Percentiles rank a stretch among this genome's conserved stretches.
phyloP scores from a whole-genome alignment of 768 basidiomycete genomes.

The Chalciporus piperatus region DNA sequence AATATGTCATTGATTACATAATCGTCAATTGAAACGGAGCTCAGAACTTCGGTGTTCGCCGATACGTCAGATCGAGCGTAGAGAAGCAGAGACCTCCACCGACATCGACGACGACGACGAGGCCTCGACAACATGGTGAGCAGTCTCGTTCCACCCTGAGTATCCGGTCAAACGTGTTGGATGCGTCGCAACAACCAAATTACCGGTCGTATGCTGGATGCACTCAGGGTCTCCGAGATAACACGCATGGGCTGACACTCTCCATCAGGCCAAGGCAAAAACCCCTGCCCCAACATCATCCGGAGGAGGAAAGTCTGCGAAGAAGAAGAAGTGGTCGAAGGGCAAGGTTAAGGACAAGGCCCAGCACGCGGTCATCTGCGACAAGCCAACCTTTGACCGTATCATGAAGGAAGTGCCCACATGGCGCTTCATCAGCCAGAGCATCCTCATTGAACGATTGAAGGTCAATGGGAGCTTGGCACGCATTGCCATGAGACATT shows the following conservation, averaged over 20 bases:
- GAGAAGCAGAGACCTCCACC: constrained; percentile 2
- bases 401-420: constrained; percentile 98
- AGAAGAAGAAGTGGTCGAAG: constrained; percentile 99
- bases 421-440: constrained; percentile 98
- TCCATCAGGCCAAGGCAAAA: constrained; percentile 72
- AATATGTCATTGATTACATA: constrained; percentile 20
- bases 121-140: constrained; percentile 32
- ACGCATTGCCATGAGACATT: constrained; percentile 83
- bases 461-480: constrained; percentile 96
- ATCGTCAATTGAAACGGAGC: constrained; percentile 21
- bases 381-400: constrained; percentile 90
- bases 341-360: constrained; percentile 99
- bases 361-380: constrained; percentile 91
- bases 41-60: constrained; percentile 20
- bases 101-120: constrained; percentile 27
- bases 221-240: constrained; percentile 15
- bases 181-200: not conserved
- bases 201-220: constrained; percentile 24
- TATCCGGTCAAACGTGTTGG: not conserved
- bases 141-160: constrained; percentile 1
- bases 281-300: constrained; percentile 59
- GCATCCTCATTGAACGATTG: constrained; percentile 96
- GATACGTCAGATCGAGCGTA: not conserved
- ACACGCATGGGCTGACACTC: constrained; percentile 8
- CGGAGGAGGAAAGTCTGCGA: constrained; percentile 85